A percentile compares a stretch with the other conserved stretches of the same genome.
Conservation (phyloP, 495 filamentous ascomycete genomes). For the Penicillium paradoxum region DNA sequence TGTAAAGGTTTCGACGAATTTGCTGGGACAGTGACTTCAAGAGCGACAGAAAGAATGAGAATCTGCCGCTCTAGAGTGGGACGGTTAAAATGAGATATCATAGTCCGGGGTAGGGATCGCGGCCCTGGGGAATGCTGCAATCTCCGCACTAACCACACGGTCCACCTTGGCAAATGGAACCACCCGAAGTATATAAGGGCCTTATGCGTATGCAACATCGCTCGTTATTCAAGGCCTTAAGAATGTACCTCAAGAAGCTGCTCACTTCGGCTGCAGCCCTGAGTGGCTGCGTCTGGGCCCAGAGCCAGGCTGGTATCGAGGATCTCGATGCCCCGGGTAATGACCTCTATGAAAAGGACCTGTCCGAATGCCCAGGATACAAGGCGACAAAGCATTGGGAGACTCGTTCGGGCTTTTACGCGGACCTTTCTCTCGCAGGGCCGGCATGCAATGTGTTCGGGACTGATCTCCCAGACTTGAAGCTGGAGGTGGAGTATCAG, state of each 20-base stretch:
- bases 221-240: too few relatives aligned
- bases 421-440: conserved; percentile 41
- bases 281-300: conserved; percentile 11
- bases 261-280: conserved; percentile 10
- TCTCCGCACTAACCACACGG: too few relatives aligned
- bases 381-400: conserved; percentile 38
- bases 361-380: conserved; percentile 46
- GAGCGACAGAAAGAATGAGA: too few relatives aligned
- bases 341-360: conserved; percentile 21
- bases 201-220: too few relatives aligned
- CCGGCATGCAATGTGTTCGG: conserved; percentile 50
- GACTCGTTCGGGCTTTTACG: conserved; percentile 20
- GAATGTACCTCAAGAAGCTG: conserved; percentile 15
- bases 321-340: conserved; percentile 14
- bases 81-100: too few relatives aligned
- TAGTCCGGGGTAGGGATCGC: too few relatives aligned
- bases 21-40: too few relatives aligned
- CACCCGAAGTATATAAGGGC: too few relatives aligned
- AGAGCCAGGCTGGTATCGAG: conserved; percentile 16
- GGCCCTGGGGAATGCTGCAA: too few relatives aligned
- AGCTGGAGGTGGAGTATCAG: conserved; percentile 49
- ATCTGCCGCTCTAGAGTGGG: too few relatives aligned
- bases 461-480: conserved; percentile 46
- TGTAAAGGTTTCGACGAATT: too few relatives aligned
- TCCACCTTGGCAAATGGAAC: too few relatives aligned